Conservation (phyloP, 169 alveolate species). For the Ichthyophthirius multifiliis region DNA sequence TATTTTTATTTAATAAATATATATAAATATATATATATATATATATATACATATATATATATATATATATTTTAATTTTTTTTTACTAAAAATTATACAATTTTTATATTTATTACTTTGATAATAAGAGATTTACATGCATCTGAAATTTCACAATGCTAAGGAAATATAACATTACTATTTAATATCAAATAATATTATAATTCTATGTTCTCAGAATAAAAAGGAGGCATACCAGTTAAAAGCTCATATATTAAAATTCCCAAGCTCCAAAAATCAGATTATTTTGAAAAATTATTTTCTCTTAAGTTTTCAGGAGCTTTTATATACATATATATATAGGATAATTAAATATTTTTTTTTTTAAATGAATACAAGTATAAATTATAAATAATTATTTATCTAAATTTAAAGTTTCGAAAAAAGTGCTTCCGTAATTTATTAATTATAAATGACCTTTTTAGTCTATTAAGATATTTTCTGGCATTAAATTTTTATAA, state of each 20-base stretch:
- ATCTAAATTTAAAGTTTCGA: neutral
- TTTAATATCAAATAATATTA: neutral
- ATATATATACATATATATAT: too few relatives aligned
- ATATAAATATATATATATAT: too few relatives aligned
- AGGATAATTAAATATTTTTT: neutral
- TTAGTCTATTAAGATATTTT: neutral
- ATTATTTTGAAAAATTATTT: neutral
- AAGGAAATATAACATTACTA: neutral
- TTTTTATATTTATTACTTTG: neutral
- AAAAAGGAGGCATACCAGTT: neutral
- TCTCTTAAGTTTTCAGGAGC: neutral
- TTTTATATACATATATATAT: neutral
- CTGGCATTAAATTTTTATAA: neutral
- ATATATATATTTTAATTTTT: neutral
- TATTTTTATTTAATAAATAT: neutral
- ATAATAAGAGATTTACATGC: neutral
- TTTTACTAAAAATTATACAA: neutral
- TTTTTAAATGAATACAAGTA: neutral
- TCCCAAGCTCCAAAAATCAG: neutral
- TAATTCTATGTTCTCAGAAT: neutral
- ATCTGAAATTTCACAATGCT: neutral
- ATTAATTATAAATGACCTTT: neutral
- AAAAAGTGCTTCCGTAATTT: neutral
- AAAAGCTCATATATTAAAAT: neutral
- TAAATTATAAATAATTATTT: neutral